These are phyloP conservation scores for Tausonia pullulans DNA, from an alignment of 1,284 basidiomycete species.

Conservation along the genomic window DNA sequence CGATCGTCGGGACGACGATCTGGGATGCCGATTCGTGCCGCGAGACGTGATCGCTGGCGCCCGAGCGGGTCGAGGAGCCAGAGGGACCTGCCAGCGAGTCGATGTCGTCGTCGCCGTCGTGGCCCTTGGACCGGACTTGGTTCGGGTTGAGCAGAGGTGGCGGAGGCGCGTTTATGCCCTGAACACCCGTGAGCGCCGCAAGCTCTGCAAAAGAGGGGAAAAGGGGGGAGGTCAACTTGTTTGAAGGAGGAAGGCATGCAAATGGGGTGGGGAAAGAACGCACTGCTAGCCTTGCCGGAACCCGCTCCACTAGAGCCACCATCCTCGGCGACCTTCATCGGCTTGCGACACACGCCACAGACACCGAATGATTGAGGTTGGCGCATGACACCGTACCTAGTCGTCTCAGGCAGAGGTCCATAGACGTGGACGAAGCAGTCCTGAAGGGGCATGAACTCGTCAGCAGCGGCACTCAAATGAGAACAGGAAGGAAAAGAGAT, in stretches of 20 bases:
- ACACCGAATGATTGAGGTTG: slow-evolving; percentile 57
- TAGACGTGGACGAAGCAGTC: slow-evolving; percentile 94
- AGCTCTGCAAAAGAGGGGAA: slow-evolving; percentile 47
- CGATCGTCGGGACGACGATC: slow-evolving; percentile 75
- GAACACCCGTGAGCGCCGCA: slow-evolving; percentile 78
- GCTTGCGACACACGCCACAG: slow-evolving; percentile 88
- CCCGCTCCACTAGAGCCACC: slow-evolving; percentile 40
- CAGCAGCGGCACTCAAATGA: slow-evolving; percentile 2
- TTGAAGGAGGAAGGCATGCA: not conserved
- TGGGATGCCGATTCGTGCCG: slow-evolving; percentile 33
- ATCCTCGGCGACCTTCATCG: slow-evolving; percentile 78
- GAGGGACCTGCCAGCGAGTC: slow-evolving; percentile 40
- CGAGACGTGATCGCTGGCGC: slow-evolving; percentile 32
- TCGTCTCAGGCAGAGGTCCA: slow-evolving; percentile 62
- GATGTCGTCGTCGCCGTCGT: slow-evolving; percentile 59
- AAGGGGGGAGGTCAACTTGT: not conserved
- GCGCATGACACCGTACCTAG: slow-evolving; percentile 47
- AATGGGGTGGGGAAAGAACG: slow-evolving; percentile 32
- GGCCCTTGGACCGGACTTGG: slow-evolving; percentile 26
- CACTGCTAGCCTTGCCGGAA: slow-evolving; percentile 72
- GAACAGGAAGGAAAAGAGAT: slow-evolving; percentile 24
- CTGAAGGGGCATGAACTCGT: slow-evolving; percentile 34
- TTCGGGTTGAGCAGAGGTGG: slow-evolving; percentile 36
- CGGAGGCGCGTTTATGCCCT: slow-evolving; percentile 40
- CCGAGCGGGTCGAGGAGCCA: slow-evolving; percentile 42